phyloP scores from a whole-genome alignment of 2,329 filamentous ascomycete species.

The Aureobasidium mangrovei region DNA sequence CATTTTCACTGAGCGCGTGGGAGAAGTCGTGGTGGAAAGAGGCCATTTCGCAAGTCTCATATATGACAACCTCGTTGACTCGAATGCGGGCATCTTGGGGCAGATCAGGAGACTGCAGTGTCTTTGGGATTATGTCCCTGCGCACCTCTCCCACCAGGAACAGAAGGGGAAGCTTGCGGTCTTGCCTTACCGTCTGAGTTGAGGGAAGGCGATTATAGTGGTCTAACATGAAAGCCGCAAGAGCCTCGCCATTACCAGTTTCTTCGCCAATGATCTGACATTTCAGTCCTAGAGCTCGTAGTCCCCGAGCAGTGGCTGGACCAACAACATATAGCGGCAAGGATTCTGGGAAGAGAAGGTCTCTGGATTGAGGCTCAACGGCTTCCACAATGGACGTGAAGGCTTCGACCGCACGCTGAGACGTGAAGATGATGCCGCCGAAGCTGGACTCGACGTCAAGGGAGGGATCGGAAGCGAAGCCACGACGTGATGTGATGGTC shows the following conservation, averaged over 20 bases:
- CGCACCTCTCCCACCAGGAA: slow-evolving; percentile 88
- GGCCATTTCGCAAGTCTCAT: slow-evolving; percentile 75
- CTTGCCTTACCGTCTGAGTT: slow-evolving; percentile 23
- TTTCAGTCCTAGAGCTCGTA: slow-evolving; percentile 45
- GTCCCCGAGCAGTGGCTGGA: slow-evolving; percentile 67
- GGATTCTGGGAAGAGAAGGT: slow-evolving; percentile 35
- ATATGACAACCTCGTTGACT: slow-evolving; percentile 75
- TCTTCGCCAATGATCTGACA: slow-evolving; percentile 66
- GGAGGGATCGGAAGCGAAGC: slow-evolving; percentile 26
- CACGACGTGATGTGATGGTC: slow-evolving; percentile 40
- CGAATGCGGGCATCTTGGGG: slow-evolving; percentile 45
- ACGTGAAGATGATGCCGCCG: slow-evolving; percentile 76
- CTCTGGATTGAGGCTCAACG: slow-evolving; percentile 28
- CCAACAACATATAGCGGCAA: slow-evolving; percentile 70
- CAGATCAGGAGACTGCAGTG: slow-evolving; percentile 53
- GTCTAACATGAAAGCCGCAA: slow-evolving; percentile 68
- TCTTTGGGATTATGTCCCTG: slow-evolving; percentile 80
- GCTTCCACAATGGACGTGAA: slow-evolving; percentile 56
- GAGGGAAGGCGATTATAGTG: slow-evolving; percentile 53
- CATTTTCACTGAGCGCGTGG: slow-evolving; percentile 12
- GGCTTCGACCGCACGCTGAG: slow-evolving; percentile 73
- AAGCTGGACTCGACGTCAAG: slow-evolving; percentile 39
- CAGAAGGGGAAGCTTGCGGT: slow-evolving; percentile 54
- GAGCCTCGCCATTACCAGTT: slow-evolving; percentile 72
- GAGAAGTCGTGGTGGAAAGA: slow-evolving; percentile 64